Evolutionary conservation across 139 green algal species (phyloP).

Genomic region (Ulvella scutata): DNA sequence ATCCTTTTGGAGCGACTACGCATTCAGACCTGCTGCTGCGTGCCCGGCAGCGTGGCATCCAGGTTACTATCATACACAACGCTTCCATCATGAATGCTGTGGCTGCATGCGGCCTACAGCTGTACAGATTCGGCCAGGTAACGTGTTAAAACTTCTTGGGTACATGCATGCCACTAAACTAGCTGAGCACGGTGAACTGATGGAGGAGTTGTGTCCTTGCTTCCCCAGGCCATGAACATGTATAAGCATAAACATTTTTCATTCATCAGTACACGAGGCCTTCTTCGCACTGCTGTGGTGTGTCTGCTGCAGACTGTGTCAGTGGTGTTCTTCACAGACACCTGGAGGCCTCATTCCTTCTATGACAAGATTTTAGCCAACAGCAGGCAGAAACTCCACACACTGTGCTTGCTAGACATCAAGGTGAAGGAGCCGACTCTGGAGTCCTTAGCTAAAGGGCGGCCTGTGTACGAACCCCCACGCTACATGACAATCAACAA

Average conservation of each 20-base stretch:
- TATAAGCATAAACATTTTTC: too few relatives aligned
- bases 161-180: neutral
- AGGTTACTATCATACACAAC: slow-evolving; percentile 86
- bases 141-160: neutral
- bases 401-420: slow-evolving; percentile 90
- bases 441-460: slow-evolving; percentile 66
- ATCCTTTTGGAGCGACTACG: slow-evolving; percentile 95
- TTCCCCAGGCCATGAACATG: too few relatives aligned
- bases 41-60: slow-evolving; percentile 49
- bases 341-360: slow-evolving; percentile 85
- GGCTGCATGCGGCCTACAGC: slow-evolving; percentile 78
- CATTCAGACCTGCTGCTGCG: slow-evolving; percentile 87
- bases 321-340: slow-evolving; percentile 96
- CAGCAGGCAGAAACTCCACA: slow-evolving; percentile 67
- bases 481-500: slow-evolving; percentile 44
- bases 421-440: slow-evolving; percentile 85
- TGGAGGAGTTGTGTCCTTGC: too few relatives aligned
- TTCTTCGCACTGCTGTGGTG: too few relatives aligned
- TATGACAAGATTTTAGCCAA: slow-evolving; percentile 60
- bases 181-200: neutral
- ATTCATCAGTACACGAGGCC: too few relatives aligned
- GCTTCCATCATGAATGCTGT: slow-evolving; percentile 94
- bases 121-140: slow-evolving; percentile 92
- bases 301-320: slow-evolving; percentile 44
- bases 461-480: slow-evolving; percentile 77